Base-by-base conservation (phyloP, 164 flowering plant species). In the Aristolochia californica region DNA sequence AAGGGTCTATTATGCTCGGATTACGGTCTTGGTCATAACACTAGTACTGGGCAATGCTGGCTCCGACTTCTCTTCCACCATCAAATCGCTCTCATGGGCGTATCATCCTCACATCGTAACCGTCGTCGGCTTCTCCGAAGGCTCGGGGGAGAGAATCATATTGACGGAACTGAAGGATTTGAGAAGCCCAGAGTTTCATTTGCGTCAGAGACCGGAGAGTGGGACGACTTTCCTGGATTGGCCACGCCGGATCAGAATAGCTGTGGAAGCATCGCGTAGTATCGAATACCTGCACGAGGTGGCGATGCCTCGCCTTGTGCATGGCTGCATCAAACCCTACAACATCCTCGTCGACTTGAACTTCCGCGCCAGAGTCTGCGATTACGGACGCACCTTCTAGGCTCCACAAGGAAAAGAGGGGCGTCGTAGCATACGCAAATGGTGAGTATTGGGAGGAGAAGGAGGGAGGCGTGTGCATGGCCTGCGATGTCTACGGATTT, bases 121-220 rank as follows among this genome's bases (percentile, higher is more conserved):
- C 11, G 77, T 88, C 7, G 4, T 80, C 25, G 96, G 91, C 25
- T 82, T 62, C 52, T 78, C 87, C 0, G 83, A 88, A 70, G 96
- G 81, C 1, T 88, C 94, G 0, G 96, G 96, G 1, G 96, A 88
- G 72, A 74, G 94, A 65, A 78, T 88, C 43, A 68, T 88, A 11
- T 38, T 88, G 0, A 77, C 57, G 79, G 91, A 88, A 71, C 74
- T 73, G 54, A 66, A 67, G 27, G 73, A 79, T 24, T 70, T 70
- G 78, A 78, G 66, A 43, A 81, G 83, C 60, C 71, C 86, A 68
- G 85, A 84, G 2, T 80, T 67, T 60, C 81, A 76, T 52, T 61
- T 88, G 50, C 87, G 83, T 52, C 74, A 76, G 40, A 68, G 76
- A 44, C 17, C 56, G 5, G 78, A 77, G 7, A 78, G 74, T 10